A percentile compares a stretch with the other conserved stretches of the same genome.
Conservation (phyloP, 2,329 filamentous ascomycete species). For the Colletotrichum sansevieriae region DNA sequence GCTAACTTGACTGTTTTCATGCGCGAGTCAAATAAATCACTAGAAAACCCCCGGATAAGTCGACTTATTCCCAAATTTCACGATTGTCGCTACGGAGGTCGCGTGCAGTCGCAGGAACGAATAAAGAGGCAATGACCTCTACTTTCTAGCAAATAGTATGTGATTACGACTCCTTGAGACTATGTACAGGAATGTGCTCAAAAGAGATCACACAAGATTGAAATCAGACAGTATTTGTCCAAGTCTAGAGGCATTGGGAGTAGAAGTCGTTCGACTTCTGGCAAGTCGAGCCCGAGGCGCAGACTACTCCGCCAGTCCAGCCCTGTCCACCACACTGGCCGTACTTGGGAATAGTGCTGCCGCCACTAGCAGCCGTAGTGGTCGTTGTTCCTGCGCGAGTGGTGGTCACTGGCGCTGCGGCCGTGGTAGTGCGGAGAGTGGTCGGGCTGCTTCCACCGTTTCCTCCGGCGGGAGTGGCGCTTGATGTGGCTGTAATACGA, state of each 20-base stretch:
- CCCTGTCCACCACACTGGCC: conserved; percentile 55
- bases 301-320: conserved; percentile 53
- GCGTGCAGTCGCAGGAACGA: no score
- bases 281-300: conserved; percentile 53
- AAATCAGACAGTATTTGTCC: no score
- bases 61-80: no score
- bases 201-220: no score
- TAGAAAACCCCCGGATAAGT: no score
- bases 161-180: no score
- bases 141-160: no score
- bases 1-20: no score
- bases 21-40: no score
- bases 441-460: conserved; percentile 27
- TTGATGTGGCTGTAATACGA: conserved; percentile 27
- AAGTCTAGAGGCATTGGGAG: conserved; percentile 54
- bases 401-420: conserved; percentile 18
- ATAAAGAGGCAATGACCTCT: no score
- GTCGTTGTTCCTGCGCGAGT: conserved; percentile 28
- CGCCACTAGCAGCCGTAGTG: conserved; percentile 21
- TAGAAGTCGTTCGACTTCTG: conserved; percentile 55
- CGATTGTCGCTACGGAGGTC: no score
- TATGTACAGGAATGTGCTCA: no score
- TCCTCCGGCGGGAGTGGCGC: conserved; percentile 40
- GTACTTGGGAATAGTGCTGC: conserved; percentile 47
- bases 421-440: conserved; percentile 32